phyloP scores from a whole-genome alignment of 345 rosid species.

The Sonneratia caseolaris region DNA sequence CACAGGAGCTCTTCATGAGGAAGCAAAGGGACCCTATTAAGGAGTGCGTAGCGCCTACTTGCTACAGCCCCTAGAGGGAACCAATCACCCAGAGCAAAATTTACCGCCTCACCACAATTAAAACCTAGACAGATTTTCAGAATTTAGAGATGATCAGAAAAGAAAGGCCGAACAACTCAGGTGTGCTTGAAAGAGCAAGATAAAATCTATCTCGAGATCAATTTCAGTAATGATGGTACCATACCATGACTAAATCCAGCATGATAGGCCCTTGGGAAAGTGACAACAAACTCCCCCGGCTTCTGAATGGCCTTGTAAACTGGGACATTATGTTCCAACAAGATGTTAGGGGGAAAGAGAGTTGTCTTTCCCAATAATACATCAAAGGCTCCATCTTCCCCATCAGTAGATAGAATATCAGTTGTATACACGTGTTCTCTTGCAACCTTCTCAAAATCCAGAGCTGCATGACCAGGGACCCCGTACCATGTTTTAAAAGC shows the following conservation, averaged over 20 bases:
- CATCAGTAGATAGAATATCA: conserved; percentile 63
- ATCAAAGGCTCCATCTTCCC: conserved; percentile 97
- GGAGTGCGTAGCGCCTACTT: conserved; percentile 83
- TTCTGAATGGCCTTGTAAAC: conserved; percentile 96
- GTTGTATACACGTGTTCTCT: conserved; percentile 67
- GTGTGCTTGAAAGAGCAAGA: not conserved
- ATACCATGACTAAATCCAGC: conserved; percentile 98
- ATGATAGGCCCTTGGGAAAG: conserved; percentile 97
- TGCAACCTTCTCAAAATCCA: conserved; percentile 84
- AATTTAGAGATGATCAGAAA: not conserved
- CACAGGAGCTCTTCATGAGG: conserved; percentile 98
- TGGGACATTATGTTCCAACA: conserved; percentile 76
- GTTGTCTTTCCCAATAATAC: conserved; percentile 96
- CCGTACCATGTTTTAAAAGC: conserved; percentile 99
- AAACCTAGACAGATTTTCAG: conserved; percentile 45
- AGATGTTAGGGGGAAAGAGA: conserved; percentile 81
- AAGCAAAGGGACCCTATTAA: conserved; percentile 81
- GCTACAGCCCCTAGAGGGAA: conserved; percentile 92
- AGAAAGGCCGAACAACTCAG: not conserved
- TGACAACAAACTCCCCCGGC: conserved; percentile 89
- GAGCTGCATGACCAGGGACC: conserved; percentile 89
- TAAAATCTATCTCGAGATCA: not conserved
- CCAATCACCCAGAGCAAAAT: conserved; percentile 97
- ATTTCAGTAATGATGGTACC: conserved; percentile 1
- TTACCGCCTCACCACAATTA: conserved; percentile 99